Base-by-base conservation (phyloP, 2,329 filamentous ascomycete genomes). In the Ascochyta rabiei region DNA sequence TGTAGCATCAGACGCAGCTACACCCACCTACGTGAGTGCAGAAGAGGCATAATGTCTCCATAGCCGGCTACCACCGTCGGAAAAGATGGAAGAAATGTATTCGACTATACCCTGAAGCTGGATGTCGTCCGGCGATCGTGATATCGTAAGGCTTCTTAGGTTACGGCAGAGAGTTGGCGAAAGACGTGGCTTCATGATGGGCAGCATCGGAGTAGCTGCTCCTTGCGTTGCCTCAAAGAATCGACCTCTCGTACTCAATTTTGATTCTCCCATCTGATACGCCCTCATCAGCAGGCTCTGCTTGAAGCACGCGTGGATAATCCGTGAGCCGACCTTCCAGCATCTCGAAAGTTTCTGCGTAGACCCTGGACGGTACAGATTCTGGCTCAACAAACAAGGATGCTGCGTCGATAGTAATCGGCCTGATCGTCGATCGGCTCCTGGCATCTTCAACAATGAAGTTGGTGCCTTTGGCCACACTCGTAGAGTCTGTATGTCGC, bases 361-460 rank as follows among this genome's bases (percentile, higher is more conserved):
- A 73, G 2, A 57, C 57, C 19, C 63, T 61, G 0, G 71, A 72
- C 6, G 71, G 71, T n/a, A 72, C 63, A 1, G 63, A 63, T 1
- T 68, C 62, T 13, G 64, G 62, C 19, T 71, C 61, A n/a, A 72
- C 67, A 16, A 64, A 52, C 12, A 73, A 55, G 3, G 56, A 56
- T 0, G 60, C 49, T 24, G 63, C 39, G 23, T 72, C 60, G 44
- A 72, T 63, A 2, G 43, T 45, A 21, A 70, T 58, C 0, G 67
- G 48, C 38, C 50, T 65, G 23, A 55, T 55, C 16, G 46, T 34
- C 6, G 52, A 46, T 12, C 46, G 41, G 13, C 6, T 31, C 26
- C 37, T 55, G 6, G 46, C 42, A 38, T 62, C 59, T 42, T 66
- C 55, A 4, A 70, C 59, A 40, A 67, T 67, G 54, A 53, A 60